Percentiles rank a stretch among this genome's conserved stretches.
phyloP scores from a whole-genome alignment of 2,329 filamentous ascomycete species.

The Fonsecaea pugnacius region DNA sequence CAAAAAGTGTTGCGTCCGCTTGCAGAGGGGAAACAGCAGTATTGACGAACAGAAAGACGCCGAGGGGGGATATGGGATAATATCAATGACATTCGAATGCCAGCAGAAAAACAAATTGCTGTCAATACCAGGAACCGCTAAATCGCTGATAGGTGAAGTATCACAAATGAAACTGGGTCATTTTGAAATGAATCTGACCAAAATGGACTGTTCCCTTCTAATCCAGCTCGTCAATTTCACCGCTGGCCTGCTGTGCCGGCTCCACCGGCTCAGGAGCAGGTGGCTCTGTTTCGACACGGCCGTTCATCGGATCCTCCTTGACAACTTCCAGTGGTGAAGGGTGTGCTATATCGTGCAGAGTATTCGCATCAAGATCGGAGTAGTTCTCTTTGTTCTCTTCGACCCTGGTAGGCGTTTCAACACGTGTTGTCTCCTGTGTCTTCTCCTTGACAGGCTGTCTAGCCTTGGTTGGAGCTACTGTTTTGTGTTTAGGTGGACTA shows the following conservation, averaged over 20 bases:
- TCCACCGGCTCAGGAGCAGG: conserved; percentile 10
- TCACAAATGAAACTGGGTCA: conserved; percentile 19
- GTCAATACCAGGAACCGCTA: conserved; percentile 24
- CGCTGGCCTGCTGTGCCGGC: conserved; percentile 10
- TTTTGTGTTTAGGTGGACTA: conserved; percentile 41
- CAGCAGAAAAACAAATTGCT: conserved; percentile 11
- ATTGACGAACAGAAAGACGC: background rate
- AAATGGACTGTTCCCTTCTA: conserved; percentile 3
- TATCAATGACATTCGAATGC: conserved; percentile 26
- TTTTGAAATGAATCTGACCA: conserved; percentile 15
- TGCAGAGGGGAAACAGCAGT: background rate
- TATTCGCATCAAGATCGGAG: conserved; percentile 6
- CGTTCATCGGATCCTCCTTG: conserved; percentile 22
- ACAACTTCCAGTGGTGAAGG: conserved; percentile 18
- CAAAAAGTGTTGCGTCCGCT: background rate
- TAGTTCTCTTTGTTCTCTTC: conserved; percentile 20
- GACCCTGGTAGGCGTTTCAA: conserved; percentile 12
- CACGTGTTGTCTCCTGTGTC: conserved; percentile 22
- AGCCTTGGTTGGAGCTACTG: conserved; percentile 15
- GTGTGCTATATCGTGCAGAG: conserved; percentile 14
- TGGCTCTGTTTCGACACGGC: conserved; percentile 4
- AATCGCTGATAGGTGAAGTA: conserved; percentile 25
- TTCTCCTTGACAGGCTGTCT: conserved; percentile 23
- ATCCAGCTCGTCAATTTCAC: conserved; percentile 12
- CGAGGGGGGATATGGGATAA: conserved; percentile 3